A percentile compares a stretch with the other conserved stretches of the same genome.
Conservation (phyloP, 306 rosid species). For the Trifolium subterraneum region DNA sequence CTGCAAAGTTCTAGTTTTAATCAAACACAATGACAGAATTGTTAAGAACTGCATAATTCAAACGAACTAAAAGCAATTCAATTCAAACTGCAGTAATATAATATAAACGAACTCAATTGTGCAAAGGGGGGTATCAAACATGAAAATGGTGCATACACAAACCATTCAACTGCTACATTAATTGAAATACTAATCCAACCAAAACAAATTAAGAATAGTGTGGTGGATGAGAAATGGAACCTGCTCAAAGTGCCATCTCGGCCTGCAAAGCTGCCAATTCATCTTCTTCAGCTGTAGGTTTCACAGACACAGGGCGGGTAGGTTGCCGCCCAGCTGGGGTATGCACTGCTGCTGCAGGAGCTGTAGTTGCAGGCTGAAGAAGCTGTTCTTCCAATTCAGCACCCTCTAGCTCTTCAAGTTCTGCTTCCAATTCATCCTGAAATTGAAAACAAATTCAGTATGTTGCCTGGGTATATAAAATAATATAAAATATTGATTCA, state of each 20-base stretch:
- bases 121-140: constrained; percentile 32
- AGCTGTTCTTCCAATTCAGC: constrained; percentile 98
- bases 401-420: constrained; percentile 98
- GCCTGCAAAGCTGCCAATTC: constrained; percentile 97
- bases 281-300: constrained; percentile 86
- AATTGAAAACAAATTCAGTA: constrained; percentile 36
- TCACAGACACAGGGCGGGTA: constrained; percentile 67
- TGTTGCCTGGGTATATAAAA: constrained; percentile 9
- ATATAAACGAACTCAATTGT: constrained; percentile 6
- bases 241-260: constrained; percentile 94
- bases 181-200: constrained; percentile 34
- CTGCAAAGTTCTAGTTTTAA: constrained; percentile 52
- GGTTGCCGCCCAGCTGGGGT: constrained; percentile 80
- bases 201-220: constrained; percentile 11
- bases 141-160: constrained; percentile 33
- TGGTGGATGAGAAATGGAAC: constrained; percentile 44
- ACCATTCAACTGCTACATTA: constrained; percentile 24
- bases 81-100: constrained; percentile 31
- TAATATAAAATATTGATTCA: neutral
- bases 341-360: constrained; percentile 86
- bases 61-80: neutral
- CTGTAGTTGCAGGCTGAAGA: constrained; percentile 93
- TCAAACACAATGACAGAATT: constrained; percentile 27
- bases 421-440: constrained; percentile 98
- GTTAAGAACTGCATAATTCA: constrained; percentile 3